A percentile compares a stretch with the other conserved stretches of the same genome.
These are phyloP conservation scores for Exophiala mesophila DNA, from an alignment of 2,329 filamentous ascomycete genomes.

Conservation along the genomic window DNA sequence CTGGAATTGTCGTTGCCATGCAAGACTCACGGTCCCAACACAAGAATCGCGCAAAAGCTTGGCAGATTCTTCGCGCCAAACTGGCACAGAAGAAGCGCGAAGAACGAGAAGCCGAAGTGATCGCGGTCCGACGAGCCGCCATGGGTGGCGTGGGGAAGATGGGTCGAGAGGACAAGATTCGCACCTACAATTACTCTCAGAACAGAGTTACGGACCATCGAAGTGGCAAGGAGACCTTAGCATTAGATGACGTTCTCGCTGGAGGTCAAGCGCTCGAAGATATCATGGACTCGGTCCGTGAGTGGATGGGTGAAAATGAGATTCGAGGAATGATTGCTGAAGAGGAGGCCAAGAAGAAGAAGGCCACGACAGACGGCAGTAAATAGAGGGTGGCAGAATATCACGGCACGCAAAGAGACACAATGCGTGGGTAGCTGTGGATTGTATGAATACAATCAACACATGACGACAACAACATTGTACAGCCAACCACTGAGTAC, in stretches of 20 bases:
- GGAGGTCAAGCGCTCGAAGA: slow-evolving; percentile 68
- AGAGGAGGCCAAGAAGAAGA: slow-evolving; percentile 47
- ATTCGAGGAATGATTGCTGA: slow-evolving; percentile 65
- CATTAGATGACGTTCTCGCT: slow-evolving; percentile 72
- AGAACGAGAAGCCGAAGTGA: slow-evolving; percentile 74
- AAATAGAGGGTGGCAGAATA: slow-evolving; percentile 13
- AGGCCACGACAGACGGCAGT: slow-evolving; percentile 5
- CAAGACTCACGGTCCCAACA: slow-evolving; percentile 90
- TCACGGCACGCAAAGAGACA: too few relatives aligned
- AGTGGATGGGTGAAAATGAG: slow-evolving; percentile 71
- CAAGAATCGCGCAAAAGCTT: slow-evolving; percentile 81
- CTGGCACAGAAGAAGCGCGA: slow-evolving; percentile 76
- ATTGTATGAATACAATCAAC: too few relatives aligned
- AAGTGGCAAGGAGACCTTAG: slow-evolving; percentile 72
- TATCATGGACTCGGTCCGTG: slow-evolving; percentile 71
- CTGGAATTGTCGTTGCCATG: slow-evolving; percentile 80
- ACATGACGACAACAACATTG: too few relatives aligned
- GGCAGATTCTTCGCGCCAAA: slow-evolving; percentile 75
- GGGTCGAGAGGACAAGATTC: slow-evolving; percentile 86
- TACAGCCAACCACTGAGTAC: too few relatives aligned
- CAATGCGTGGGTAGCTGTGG: too few relatives aligned
- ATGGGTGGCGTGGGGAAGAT: slow-evolving; percentile 72
- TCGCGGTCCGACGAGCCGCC: slow-evolving; percentile 69
- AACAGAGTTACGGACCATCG: slow-evolving; percentile 86
- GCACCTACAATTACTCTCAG: slow-evolving; percentile 79